Evolutionary conservation across 1,284 basidiomycete species (phyloP), one percentile per base, ranked within the genome.

Genomic region (Naganishia albida): DNA sequence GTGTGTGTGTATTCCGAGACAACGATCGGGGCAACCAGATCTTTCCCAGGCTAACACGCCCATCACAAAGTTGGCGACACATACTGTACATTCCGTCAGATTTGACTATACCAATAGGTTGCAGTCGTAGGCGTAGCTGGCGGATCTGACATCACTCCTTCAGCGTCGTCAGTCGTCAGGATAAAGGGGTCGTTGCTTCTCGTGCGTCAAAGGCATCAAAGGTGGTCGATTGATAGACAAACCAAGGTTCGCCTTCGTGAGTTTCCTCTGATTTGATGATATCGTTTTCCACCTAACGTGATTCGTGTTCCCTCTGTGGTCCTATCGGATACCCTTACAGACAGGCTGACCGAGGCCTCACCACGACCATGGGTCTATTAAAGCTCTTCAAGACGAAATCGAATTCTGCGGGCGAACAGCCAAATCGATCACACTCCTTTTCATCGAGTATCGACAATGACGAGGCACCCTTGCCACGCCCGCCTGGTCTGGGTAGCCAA

Each of bases 311-410:
- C 13, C n/a, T 12, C n/a, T 48, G 15, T 48, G n/a, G 20, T 34
- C 46, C 46, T 23, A 3, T 20, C 13, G n/a, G 16, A 43, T 43
- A 43, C 42, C 42, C n/a, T 43, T 20, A 15, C 15, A 16, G 26
- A 18, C 49, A 51, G 49, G 49, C 16, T 20, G 6, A 18, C n/a
- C n/a, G n/a, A 6, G n/a, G 42, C n/a, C 42, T 43, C 26, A 26
- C 8, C 49, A 38, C 34, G 7, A 53, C n/a, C 2, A 60, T 60
- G 57, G 57, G 57, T 34, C 38, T 60, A 23, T 34, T 60, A 12
- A 60, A 60, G 48, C 43, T 60, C 18, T 60, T 60, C 34, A 48
- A 26, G 25, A 50, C 57, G 38, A 60, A 60, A 26, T 60, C 57
- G 7, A 39, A 60, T 46, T 18, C 34, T 34, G 44, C 23, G 20